Base-by-base conservation (phyloP, 2,329 filamentous ascomycete genomes). In the Mycogone perniciosa region DNA sequence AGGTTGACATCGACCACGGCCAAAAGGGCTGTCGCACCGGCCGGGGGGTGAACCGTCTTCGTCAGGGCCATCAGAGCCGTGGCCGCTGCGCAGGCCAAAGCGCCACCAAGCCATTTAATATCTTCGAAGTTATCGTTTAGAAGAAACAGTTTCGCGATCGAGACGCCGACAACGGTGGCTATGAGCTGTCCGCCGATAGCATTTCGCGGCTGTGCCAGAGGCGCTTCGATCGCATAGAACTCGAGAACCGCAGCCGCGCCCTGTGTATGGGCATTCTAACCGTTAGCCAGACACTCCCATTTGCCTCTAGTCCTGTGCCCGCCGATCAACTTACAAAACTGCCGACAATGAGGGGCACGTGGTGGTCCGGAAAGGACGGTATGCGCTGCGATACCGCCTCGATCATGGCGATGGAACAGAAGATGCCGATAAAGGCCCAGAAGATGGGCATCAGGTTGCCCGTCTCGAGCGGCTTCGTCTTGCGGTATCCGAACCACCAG, bases 171-270 rank as follows among this genome's bases (percentile, higher is more conserved):
- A 4, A 82, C 35, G 8, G 81, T 76, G 1, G 83, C 75, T 39
- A 89, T 64, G 31, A 86, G 49, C 62, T 90, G 86, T n/a, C 85
- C 83, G 6, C 84, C 54, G 10, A 90, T 64, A 39, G 80, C 76
- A 64, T 85, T 88, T 27, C 86, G 82, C 1, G 87, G 87, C 60
- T 90, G 86, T 0, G 86, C 76, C 30, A 90, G 77, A 0, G 86
- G 85, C 0, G 85, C 85, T 45, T 86, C 81, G 57, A 89, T 84
- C 43, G 81, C 76, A 59, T 84, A 83, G 66, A 87, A 90, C 60
- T 87, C 79, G 35, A 90, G 76, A n/a, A 90, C 84, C 10, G 86
- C 86, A 3, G 85, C 82, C 4, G 86, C 86, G 46, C 86, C 86
- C 83, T 86, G 31, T 13, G 5, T 4, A 5, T 3, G 9, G n/a